These are phyloP conservation scores for Darksidea phi DNA, from an alignment of 495 filamentous ascomycete genomes.

Conservation along the genomic window DNA sequence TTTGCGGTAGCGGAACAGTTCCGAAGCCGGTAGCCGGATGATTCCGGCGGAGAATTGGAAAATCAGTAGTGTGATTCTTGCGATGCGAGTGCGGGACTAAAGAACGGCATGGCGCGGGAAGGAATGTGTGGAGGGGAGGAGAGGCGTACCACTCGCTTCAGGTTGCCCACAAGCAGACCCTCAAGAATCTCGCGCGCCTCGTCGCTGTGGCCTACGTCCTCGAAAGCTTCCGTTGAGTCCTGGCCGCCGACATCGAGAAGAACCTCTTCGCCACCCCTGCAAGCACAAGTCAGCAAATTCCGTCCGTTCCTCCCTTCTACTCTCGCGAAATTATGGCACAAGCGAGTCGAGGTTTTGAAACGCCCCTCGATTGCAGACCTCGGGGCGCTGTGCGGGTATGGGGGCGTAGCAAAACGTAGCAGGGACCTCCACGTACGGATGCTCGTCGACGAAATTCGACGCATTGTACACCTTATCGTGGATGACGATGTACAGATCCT, in stretches of 20 bases:
- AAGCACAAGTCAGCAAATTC: not conserved
- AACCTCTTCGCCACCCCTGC: constrained; percentile 96
- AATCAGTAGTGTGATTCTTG: constrained; percentile 11
- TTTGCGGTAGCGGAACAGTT: constrained; percentile 8
- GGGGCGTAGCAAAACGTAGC: not conserved
- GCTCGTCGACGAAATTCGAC: constrained; percentile 91
- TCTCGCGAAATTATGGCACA: too few species aligned
- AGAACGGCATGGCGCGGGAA: constrained; percentile 12
- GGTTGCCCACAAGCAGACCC: constrained; percentile 69
- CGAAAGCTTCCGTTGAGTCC: constrained; percentile 97
- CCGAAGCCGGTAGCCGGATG: constrained; percentile 7
- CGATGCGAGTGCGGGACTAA: constrained; percentile 13
- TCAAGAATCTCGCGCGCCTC: constrained; percentile 94
- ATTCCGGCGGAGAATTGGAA: constrained; percentile 9
- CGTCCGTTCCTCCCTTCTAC: not conserved
- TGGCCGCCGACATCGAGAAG: constrained; percentile 93
- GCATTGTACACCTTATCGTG: constrained; percentile 96
- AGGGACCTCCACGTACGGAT: constrained; percentile 74
- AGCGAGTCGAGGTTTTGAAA: too few species aligned
- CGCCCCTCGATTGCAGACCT: not conserved
- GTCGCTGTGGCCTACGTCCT: constrained; percentile 99
- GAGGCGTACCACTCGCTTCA: constrained; percentile 79
- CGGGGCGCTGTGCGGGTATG: not conserved
- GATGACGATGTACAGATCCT: constrained; percentile 87
- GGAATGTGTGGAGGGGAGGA: constrained; percentile 12